A percentile compares a stretch with the other conserved stretches of the same genome.
Evolutionary conservation across 257 asterid genomes (phyloP).

Genomic region (Mentha longifolia): DNA sequence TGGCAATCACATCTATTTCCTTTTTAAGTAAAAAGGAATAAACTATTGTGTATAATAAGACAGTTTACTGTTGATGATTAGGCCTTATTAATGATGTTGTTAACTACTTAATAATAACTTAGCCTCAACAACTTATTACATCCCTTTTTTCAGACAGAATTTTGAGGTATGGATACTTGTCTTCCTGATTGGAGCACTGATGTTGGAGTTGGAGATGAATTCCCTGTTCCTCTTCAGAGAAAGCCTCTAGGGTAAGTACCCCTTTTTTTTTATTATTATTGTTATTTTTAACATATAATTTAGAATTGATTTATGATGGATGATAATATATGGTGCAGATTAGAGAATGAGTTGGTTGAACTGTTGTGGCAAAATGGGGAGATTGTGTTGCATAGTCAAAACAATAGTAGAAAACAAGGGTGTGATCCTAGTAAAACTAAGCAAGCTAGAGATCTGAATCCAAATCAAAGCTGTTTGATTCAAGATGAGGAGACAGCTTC

Average conservation of each 20-base stretch:
- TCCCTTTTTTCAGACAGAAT: constrained; percentile 15
- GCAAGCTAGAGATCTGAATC: constrained; percentile 44
- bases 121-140: background rate
- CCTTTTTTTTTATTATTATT: background rate
- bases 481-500: constrained; percentile 59
- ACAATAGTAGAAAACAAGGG: constrained; percentile 43
- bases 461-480: constrained; percentile 40
- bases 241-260: constrained; percentile 62
- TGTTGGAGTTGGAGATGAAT: constrained; percentile 41
- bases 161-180: constrained; percentile 56
- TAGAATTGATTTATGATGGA: background rate
- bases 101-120: background rate
- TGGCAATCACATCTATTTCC: constrained; percentile 25
- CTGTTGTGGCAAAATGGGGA: constrained; percentile 89
- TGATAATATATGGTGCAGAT: constrained; percentile 39
- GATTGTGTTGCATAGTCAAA: constrained; percentile 65
- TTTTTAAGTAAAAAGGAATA: constrained; percentile 2
- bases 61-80: constrained; percentile 20
- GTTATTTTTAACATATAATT: background rate
- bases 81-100: background rate
- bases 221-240: constrained; percentile 47
- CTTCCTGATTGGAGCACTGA: constrained; percentile 69
- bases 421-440: constrained; percentile 38
- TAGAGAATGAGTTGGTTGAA: constrained; percentile 73
- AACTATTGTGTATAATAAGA: constrained; percentile 12